Conservation (phyloP, 805 yeast genomes). For the Metschnikowia proteae region DNA sequence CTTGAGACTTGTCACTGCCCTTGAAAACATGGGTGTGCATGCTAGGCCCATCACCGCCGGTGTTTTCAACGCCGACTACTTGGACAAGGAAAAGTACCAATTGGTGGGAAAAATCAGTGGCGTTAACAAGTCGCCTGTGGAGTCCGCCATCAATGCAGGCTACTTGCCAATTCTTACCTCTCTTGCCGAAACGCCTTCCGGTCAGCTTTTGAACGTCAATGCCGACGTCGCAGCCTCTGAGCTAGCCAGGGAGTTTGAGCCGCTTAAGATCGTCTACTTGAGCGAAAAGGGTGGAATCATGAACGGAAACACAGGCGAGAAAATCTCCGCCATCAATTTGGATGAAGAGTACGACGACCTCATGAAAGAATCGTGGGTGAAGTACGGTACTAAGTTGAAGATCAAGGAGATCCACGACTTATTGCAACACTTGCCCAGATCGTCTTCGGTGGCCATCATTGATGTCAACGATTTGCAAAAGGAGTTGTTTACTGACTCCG, state of each 20-base stretch:
- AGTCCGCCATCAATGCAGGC: conserved; percentile 93
- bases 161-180: conserved; percentile 96
- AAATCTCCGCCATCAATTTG: conserved; percentile 82
- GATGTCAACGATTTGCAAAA: conserved; percentile 93
- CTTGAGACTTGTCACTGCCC: conserved; percentile 88
- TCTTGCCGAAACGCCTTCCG: conserved; percentile 92
- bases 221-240: conserved; percentile 99
- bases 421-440: conserved; percentile 89
- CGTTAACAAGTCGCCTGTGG: conserved; percentile 86
- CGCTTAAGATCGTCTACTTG: conserved; percentile 91
- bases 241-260: conserved; percentile 93
- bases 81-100: conserved; percentile 86
- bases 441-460: conserved; percentile 96
- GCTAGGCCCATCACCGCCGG: conserved; percentile 99
- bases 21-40: conserved; percentile 93
- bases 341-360: conserved; percentile 94
- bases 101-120: conserved; percentile 86
- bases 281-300: conserved; percentile 97
- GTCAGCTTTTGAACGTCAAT: conserved; percentile 94
- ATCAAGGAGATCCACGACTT: conserved; percentile 95
- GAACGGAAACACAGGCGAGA: conserved; percentile 88
- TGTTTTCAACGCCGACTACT: conserved; percentile 88
- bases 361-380: conserved; percentile 95
- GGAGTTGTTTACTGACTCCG: conserved; percentile 96
- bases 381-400: conserved; percentile 96